phyloP scores from a whole-genome alignment of 345 rosid genomes.

The Nephelium lappaceum region DNA sequence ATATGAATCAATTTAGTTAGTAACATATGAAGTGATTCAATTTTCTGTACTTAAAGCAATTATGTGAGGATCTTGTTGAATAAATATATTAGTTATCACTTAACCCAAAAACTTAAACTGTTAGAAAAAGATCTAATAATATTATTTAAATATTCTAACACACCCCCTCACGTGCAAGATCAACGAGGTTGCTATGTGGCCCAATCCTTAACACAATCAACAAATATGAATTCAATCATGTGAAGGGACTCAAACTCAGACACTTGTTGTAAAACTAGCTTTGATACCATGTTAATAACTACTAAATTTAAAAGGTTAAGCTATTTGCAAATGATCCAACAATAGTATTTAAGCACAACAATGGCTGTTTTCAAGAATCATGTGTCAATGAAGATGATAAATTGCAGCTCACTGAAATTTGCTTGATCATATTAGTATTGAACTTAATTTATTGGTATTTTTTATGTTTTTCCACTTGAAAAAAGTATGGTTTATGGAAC shows the following conservation, averaged over 20 bases:
- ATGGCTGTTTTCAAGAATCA: background rate
- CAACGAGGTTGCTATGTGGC: background rate
- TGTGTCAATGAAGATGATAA: background rate
- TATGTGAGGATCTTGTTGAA: too few species aligned
- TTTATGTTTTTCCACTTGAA: conserved; percentile 6
- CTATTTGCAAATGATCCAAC: background rate
- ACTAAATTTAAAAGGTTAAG: background rate
- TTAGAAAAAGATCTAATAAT: background rate
- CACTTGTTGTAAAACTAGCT: background rate
- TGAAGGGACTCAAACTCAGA: background rate
- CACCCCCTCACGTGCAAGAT: background rate
- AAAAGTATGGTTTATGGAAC: conserved; percentile 10
- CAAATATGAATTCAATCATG: background rate
- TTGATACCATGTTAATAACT: background rate
- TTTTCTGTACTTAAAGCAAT: too few species aligned
- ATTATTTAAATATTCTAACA: background rate
- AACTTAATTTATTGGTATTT: background rate
- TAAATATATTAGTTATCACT: too few species aligned
- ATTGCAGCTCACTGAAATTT: background rate
- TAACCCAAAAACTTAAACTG: too few species aligned
- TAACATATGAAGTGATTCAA: too few species aligned
- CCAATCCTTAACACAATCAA: background rate
- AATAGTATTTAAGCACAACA: background rate
- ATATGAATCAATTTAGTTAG: background rate
- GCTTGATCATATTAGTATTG: background rate